Base-by-base conservation (phyloP, 768 basidiomycete genomes). In the Tylopilus felleus region DNA sequence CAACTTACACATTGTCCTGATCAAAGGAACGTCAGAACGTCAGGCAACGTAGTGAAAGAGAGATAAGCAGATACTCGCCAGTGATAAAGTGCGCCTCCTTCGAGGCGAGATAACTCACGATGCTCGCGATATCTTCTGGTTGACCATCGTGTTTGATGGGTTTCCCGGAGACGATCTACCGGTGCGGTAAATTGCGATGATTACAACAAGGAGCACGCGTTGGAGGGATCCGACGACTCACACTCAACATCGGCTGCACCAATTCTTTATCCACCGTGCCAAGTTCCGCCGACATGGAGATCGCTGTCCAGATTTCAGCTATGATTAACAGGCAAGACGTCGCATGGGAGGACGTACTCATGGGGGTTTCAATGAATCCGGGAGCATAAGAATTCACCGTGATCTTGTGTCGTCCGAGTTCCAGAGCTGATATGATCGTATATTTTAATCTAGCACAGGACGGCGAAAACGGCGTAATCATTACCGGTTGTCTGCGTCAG, bases 381-480 rank as follows among this genome's bases (percentile, higher is more conserved):
- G 76, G 77, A 3, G 73, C 71, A 50, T 78, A 76, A 1, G 72
- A 63, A 46, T 77, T 76, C 4, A 74, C 76, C 0, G 73, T 75
- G 31, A 77, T 75, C 9, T 61, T 57, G 53, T 74, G 54, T 16
- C 62, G 46, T 1, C 67, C 71, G 25, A 73, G 61, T 56, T 77
- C 75, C 10, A 61, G 19, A 23, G 65, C 59, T 60, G 21, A 36
- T 25, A 6, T 9, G 9, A 21, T 41, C 8, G 16, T 21, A 21
- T 14, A 14, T 16, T 17, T 51, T 19, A 49, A 19, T 52, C 3
- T 21, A 36, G 21, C 5, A 9, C 9, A 28, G 10, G n/a, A 23
- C 5, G 8, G 13, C 1, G 19, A 27, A 40, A 27, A 2, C 2
- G 6, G 8, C 1, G 16, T 3, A 10, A 38, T 38, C 40, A 52